Evolutionary conservation across 2,329 filamentous ascomycete species (phyloP), one percentile per base, ranked within the genome.

Genomic region (Xylaria sp.): DNA sequence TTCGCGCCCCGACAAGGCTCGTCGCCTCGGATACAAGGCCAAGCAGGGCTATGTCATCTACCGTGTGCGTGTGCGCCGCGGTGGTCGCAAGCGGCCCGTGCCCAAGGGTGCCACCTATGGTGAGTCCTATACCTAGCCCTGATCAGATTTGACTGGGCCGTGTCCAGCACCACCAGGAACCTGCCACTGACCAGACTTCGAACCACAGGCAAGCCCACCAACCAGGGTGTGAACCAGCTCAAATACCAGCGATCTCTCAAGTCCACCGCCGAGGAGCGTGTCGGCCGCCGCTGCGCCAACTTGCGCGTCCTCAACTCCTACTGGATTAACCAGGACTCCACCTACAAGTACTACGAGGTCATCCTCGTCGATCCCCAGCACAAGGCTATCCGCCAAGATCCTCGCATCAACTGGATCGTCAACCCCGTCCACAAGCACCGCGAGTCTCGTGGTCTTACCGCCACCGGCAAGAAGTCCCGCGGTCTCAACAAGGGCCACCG

Each of bases 41-140:
- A 99, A 99, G 94, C 96, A 99, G 89, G 96, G 96, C 86, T 99
- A 98, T 90, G 96, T 99, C 84, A 94, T 99, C 92, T 99, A 99
- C 92, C 96, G 96, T 84, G 90, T 97, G 83, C 96, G 96, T 84
- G 96, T 99, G 80, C 93, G 96, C 85, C 94, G 96, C 85, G 96
- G 96, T 92, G 96, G 96, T 82, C 94, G 96, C 90, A 99, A 99
- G 94, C 90, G 90, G 85, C 96, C 95, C 80, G 94, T 90, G 74
- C 90, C 92, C 82, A 97, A 97, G 94, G 96, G 96, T 91, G 96
- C 96, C 86, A 99, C 96, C 79, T 99, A 96, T 85, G 96, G 94
- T 97, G 90, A 80, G 92, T 82, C 76, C 59, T 61, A 7, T 3
- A 23, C 48, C 51, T 12, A 25, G 20, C 20, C 34, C 9, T 1